Evolutionary conservation across 2,329 filamentous ascomycete species (phyloP).

Genomic region (Sclerotinia spermophila): DNA sequence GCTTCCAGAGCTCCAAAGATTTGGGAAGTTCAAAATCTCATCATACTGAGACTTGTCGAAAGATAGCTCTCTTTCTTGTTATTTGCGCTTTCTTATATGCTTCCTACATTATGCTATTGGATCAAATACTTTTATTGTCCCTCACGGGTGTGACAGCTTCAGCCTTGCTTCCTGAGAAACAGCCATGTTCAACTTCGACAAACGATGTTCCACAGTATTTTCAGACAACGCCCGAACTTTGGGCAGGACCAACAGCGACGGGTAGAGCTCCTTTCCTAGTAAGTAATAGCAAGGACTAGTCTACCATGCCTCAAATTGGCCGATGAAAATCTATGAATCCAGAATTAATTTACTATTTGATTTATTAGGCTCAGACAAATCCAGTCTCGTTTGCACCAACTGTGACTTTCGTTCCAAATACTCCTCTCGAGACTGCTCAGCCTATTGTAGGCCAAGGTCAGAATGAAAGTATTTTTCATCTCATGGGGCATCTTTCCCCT

Average conservation of each 20-base stretch:
- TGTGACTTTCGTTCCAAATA: conserved; percentile 62
- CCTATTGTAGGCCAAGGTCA: conserved; percentile 59
- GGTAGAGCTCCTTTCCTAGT: conserved; percentile 62
- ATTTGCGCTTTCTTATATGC: conserved; percentile 19
- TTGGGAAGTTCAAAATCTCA: neutral
- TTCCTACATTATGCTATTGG: conserved; percentile 19
- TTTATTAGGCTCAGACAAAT: conserved; percentile 56
- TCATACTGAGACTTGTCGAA: conserved; percentile 1
- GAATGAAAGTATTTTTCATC: conserved; percentile 64
- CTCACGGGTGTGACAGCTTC: conserved; percentile 14
- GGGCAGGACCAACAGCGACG: conserved; percentile 65
- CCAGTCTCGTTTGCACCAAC: conserved; percentile 57
- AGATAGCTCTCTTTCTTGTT: conserved; percentile 11
- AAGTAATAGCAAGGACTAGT: neutral
- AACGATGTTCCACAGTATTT: conserved; percentile 57
- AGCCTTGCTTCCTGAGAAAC: conserved; percentile 3
- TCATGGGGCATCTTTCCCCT: conserved; percentile 66
- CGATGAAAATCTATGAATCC: neutral
- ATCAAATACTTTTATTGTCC: conserved; percentile 11
- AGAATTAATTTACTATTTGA: neutral
- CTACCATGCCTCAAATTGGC: no score
- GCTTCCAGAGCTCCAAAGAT: neutral
- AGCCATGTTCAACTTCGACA: conserved; percentile 1
- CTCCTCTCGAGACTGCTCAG: conserved; percentile 66
- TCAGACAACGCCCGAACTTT: conserved; percentile 57